phyloP scores from a whole-genome alignment of 805 yeast species.

The Millerago galiae region DNA sequence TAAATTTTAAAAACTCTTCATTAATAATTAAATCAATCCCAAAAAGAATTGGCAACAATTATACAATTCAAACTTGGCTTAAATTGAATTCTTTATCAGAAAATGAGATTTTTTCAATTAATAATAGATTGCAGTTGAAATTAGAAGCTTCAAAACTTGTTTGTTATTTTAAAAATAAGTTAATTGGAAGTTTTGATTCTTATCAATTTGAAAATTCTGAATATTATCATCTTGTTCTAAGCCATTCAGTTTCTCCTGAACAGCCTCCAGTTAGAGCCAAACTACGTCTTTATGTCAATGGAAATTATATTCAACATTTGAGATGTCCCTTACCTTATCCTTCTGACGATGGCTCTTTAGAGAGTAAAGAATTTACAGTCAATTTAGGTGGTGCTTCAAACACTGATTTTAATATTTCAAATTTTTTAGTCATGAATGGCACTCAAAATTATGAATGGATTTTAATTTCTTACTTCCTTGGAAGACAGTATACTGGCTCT shows the following conservation, averaged over 20 bases:
- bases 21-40: constrained; percentile 9
- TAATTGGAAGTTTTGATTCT: constrained; percentile 13
- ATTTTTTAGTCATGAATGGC: constrained; percentile 33
- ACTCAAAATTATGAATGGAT: constrained; percentile 46
- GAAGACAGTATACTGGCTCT: constrained; percentile 43
- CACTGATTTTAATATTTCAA: constrained; percentile 19
- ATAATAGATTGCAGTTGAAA: constrained; percentile 16
- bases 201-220: constrained; percentile 10
- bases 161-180: constrained; percentile 13
- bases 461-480: constrained; percentile 38
- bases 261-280: constrained; percentile 12
- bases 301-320: constrained; percentile 15
- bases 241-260: constrained; percentile 10
- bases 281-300: constrained; percentile 14
- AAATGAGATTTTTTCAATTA: constrained; percentile 23
- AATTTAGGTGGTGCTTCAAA: constrained; percentile 9
- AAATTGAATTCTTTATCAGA: constrained; percentile 24
- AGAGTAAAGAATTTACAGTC: background rate
- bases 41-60: background rate
- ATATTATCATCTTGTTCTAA: constrained; percentile 18
- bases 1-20: constrained; percentile 26
- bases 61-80: constrained; percentile 25
- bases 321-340: constrained; percentile 17
- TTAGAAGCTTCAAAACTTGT: constrained; percentile 29
- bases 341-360: constrained; percentile 1